Evolutionary conservation across 352 stramenopile genomes (phyloP), one percentile per base, ranked within the genome.

Genomic region (Peronospora tabacina): DNA sequence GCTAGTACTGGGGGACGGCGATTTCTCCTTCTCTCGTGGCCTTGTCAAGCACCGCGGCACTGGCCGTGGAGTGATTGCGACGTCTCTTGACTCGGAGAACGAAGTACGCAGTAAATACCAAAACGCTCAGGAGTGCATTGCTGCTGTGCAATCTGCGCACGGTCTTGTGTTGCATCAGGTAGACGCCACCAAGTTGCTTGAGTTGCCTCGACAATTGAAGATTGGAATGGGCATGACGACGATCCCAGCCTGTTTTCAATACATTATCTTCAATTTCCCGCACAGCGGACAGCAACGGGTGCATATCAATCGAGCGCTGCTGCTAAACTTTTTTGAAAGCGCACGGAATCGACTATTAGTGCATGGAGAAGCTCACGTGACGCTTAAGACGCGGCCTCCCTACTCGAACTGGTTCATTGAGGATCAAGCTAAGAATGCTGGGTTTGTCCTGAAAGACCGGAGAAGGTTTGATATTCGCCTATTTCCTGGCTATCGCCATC

Each of bases 331-430:
- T 46, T 95, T 95, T 32, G 76, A 82, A 52, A 92, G 78, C 52
- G 85, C 80, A 7, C 72, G 80, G 7, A 22, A 56, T 29, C 75
- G 82, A 37, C 70, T 95, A 5, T 59, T 59, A 17, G 52, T 61
- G 7, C 41, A 68, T 9, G 85, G 83, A 36, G 81, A 91, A 60
- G 78, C 70, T 17, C 83, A 95, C 47, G 72, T 95, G 37, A 88
- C 83, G 32, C 68, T 95, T 24, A 95, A 95, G 63, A 91, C 73
- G 20, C 65, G 69, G 20, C 82, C 83, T 15, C 85, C 85, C 30
- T 95, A 95, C 52, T 90, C 79, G 1, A 93, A 92, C 47, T 95
- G 85, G 85, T 65, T 76, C 35, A 70, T 95, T 29, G 85, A 95
- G 40, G 78, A 94, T 32, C 83, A 91, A 39, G 85, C 85, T 3